Conservation (phyloP, 169 alveolate species). For the Cryptosporidium ubiquitum region DNA sequence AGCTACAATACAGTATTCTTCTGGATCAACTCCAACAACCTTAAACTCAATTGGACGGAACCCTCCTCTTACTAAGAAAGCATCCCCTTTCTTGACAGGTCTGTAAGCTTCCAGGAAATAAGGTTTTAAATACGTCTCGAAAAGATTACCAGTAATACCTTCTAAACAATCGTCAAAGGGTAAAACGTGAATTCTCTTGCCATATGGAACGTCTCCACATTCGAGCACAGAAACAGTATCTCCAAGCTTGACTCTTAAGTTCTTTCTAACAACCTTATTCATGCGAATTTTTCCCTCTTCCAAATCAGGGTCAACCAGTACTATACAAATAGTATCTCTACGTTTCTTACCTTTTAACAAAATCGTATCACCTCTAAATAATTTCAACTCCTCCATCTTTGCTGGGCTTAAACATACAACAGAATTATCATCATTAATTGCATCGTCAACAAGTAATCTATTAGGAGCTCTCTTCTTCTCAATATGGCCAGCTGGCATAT, state of each 20-base stretch:
- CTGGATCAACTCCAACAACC: conserved; percentile 99
- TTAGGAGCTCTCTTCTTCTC: conserved; percentile 89
- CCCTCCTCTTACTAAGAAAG: conserved; percentile 98
- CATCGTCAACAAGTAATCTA: conserved; percentile 96
- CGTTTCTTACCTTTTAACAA: conserved; percentile 98
- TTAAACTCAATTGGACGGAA: conserved; percentile 99
- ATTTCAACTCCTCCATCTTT: conserved; percentile 95
- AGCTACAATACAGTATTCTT: conserved; percentile 98
- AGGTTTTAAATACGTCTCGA: conserved; percentile 98
- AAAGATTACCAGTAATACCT: conserved; percentile 98
- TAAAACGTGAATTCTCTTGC: conserved; percentile 97
- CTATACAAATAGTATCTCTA: conserved; percentile 98
- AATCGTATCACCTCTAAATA: conserved; percentile 98
- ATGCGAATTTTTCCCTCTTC: conserved; percentile 97
- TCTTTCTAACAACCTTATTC: conserved; percentile 96
- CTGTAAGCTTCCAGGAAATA: conserved; percentile 99
- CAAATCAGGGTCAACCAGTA: conserved; percentile 95
- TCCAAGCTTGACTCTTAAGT: conserved; percentile 97
- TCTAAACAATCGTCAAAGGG: conserved; percentile 99
- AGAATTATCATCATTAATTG: conserved; percentile 99
- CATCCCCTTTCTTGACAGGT: conserved; percentile 99
- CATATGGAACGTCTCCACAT: conserved; percentile 97
- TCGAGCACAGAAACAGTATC: conserved; percentile 95
- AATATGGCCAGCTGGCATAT: conserved; percentile 11
- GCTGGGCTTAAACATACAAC: conserved; percentile 95